phyloP scores from a whole-genome alignment of 1,284 basidiomycete genomes.

The Irpex sp. region DNA sequence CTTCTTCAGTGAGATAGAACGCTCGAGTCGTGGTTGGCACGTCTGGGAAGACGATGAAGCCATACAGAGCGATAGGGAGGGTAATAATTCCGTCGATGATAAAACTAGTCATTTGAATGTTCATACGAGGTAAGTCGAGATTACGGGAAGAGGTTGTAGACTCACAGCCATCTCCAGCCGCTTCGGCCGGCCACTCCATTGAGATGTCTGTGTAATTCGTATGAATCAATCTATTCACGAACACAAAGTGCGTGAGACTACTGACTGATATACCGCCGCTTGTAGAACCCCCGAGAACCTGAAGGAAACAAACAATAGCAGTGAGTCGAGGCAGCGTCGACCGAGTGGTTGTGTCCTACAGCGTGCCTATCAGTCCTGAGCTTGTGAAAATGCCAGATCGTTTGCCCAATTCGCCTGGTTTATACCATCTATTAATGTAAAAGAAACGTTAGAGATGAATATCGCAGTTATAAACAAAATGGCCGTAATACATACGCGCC shows the following conservation, averaged over 20 bases:
- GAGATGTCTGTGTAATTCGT: conserved; percentile 37
- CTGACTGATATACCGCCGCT: conserved; percentile 57
- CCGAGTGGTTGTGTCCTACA: conserved; percentile 31
- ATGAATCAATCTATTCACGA: background rate
- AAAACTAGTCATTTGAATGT: conserved; percentile 36
- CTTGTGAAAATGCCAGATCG: conserved; percentile 70
- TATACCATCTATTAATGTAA: conserved; percentile 55
- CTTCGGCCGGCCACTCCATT: conserved; percentile 55
- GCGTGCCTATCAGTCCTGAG: conserved; percentile 60
- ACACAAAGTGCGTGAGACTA: background rate
- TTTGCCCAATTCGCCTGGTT: conserved; percentile 63
- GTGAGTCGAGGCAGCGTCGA: no score
- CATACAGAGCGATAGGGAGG: conserved; percentile 68
- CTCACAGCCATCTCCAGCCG: conserved; percentile 73
- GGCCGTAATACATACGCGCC: conserved; percentile 46
- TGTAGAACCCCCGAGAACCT: conserved; percentile 74
- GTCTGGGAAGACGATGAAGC: conserved; percentile 72
- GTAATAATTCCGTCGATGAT: conserved; percentile 75
- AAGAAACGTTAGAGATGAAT: background rate
- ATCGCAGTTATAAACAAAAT: background rate
- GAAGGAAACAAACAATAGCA: background rate
- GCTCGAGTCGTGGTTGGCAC: conserved; percentile 62
- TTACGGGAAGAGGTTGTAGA: background rate
- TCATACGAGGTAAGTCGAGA: background rate
- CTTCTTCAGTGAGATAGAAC: conserved; percentile 62